These are phyloP conservation scores for Sugiyamaella americana DNA, from an alignment of 805 yeast species.

Conservation along the genomic window DNA sequence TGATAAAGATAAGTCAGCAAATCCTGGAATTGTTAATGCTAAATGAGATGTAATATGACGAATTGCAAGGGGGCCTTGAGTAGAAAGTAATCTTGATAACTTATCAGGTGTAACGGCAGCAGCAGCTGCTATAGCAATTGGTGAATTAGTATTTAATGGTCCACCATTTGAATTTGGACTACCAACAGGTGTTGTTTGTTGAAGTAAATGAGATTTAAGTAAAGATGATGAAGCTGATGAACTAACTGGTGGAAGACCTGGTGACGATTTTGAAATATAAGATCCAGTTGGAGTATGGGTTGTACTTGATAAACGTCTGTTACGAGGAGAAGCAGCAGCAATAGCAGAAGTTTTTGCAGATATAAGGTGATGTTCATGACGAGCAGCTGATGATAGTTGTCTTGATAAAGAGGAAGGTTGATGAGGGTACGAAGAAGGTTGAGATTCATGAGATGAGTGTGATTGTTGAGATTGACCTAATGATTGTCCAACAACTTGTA, in stretches of 20 bases:
- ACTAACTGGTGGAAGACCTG: conserved; percentile 1
- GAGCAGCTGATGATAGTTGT: background rate
- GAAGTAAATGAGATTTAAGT: background rate
- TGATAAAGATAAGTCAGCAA: conserved; percentile 72
- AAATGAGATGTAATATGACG: conserved; percentile 81
- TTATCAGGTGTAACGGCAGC: conserved; percentile 75
- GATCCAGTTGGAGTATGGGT: conserved; percentile 4
- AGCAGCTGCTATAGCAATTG: conserved; percentile 84
- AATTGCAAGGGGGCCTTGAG: conserved; percentile 85
- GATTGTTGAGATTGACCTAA: background rate
- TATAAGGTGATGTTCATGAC: background rate
- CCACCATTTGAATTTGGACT: conserved; percentile 7
- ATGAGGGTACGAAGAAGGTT: background rate
- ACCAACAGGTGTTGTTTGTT: background rate
- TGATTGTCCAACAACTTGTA: too few relatives aligned
- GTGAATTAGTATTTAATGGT: conserved; percentile 59
- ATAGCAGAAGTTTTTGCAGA: background rate
- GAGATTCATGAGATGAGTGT: background rate
- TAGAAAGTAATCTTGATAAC: conserved; percentile 57
- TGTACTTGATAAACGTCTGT: background rate
- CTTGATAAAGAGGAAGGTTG: background rate
- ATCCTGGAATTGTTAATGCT: conserved; percentile 67
- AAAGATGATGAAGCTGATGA: background rate
- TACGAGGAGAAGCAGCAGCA: background rate
- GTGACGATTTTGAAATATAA: background rate